Conservation (phyloP, 768 basidiomycete genomes). For the Lactarius quietus region DNA sequence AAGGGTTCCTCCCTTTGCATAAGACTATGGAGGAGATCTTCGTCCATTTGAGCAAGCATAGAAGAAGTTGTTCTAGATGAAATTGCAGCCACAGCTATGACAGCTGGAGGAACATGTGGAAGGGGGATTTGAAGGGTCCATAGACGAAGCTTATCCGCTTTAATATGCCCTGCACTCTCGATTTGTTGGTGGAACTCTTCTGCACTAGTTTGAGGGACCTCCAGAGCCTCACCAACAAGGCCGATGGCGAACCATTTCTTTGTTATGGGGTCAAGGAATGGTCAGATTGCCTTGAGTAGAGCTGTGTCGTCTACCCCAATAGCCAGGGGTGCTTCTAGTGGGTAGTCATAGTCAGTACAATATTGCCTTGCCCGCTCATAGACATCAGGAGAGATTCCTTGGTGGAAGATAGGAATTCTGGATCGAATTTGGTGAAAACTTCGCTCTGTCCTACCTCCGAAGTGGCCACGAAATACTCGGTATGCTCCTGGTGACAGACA, state of each 20-base stretch:
- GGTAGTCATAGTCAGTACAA: not conserved
- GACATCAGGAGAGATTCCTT: not conserved
- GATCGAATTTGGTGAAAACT: not conserved
- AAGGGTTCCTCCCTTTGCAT: not conserved
- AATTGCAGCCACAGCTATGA: not conserved
- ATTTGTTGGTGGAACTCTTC: not conserved
- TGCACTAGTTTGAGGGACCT: not conserved
- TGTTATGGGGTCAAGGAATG: not conserved
- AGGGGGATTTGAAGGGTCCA: not conserved
- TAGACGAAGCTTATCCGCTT: not conserved
- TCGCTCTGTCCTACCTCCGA: not conserved
- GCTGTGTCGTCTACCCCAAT: not conserved
- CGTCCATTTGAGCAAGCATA: not conserved
- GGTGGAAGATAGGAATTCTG: not conserved
- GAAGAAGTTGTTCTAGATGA: not conserved
- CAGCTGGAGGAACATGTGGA: not conserved
- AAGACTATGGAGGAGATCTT: not conserved
- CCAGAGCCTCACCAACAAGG: not conserved
- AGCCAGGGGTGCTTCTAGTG: not conserved
- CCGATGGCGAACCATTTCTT: not conserved
- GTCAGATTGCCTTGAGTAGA: not conserved
- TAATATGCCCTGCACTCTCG: not conserved
- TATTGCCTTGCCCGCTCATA: not conserved
- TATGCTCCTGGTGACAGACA: not conserved
- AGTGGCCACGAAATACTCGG: not conserved